phyloP scores from a whole-genome alignment of 768 basidiomycete genomes.

The Phaffia australis region DNA sequence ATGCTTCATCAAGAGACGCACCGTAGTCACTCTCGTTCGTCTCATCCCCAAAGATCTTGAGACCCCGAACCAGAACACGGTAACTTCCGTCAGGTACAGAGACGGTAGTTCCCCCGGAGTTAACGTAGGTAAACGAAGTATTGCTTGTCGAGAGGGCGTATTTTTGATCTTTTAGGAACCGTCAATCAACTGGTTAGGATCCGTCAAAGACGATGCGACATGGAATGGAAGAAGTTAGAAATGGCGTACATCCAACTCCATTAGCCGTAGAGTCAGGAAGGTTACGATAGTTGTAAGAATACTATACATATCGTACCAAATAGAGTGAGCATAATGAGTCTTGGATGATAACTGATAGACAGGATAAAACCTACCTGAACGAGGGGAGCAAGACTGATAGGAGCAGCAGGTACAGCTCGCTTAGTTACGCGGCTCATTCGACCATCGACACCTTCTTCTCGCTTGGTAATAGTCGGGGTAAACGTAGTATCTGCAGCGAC shows the following conservation, averaged over 20 bases:
- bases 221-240: constrained; percentile 11
- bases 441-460: neutral
- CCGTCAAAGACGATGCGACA: neutral
- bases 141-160: constrained; percentile 32
- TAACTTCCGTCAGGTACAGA: constrained; percentile 43
- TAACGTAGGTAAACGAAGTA: constrained; percentile 33
- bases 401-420: neutral
- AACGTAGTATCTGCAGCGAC: constrained; percentile 28
- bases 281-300: constrained; percentile 42
- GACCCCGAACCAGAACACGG: constrained; percentile 41
- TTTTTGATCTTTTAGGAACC: constrained; percentile 34
- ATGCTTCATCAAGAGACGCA: constrained; percentile 36
- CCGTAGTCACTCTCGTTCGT: constrained; percentile 42
- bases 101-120: constrained; percentile 34
- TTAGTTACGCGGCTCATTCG: neutral
- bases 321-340: neutral
- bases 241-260: neutral
- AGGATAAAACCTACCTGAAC: neutral
- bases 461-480: constrained; percentile 20
- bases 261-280: constrained; percentile 34
- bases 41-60: constrained; percentile 44
- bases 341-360: neutral
- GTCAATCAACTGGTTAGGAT: constrained; percentile 1
- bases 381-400: neutral
- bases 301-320: neutral